phyloP scores from a whole-genome alignment of 257 asterid genomes.

The Solanum bukasovii region DNA sequence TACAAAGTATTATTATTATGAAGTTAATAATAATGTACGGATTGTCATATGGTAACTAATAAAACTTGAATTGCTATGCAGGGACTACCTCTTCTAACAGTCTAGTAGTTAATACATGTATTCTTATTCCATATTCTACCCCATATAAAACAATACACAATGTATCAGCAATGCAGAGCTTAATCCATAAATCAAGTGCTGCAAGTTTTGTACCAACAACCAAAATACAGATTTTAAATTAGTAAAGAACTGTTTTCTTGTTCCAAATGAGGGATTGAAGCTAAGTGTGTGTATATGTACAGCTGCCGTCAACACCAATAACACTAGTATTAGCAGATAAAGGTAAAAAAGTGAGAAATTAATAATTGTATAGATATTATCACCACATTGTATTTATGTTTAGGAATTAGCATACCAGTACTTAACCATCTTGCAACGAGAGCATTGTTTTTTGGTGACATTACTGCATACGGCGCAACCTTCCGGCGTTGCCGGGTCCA shows the following conservation, averaged over 20 bases:
- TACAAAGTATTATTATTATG: background rate
- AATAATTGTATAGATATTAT: background rate
- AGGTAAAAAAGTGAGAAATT: background rate
- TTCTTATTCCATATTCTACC: background rate
- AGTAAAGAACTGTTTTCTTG: background rate
- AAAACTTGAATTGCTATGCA: background rate
- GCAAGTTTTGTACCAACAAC: background rate
- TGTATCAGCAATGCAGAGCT: background rate
- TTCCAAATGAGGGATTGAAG: background rate
- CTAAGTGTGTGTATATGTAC: background rate
- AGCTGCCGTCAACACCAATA: background rate
- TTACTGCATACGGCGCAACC: constrained; percentile 60
- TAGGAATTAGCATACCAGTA: constrained; percentile 46
- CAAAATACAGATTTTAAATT: background rate
- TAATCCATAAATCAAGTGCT: background rate
- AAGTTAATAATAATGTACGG: background rate
- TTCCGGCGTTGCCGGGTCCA: constrained; percentile 5
- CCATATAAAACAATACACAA: background rate
- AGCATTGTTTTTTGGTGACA: constrained; percentile 39
- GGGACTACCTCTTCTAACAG: background rate
- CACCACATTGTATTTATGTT: background rate
- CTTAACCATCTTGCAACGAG: constrained; percentile 69
- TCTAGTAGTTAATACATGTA: background rate
- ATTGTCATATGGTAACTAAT: background rate
- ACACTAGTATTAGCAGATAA: background rate